phyloP scores from a whole-genome alignment of 495 filamentous ascomycete genomes.

The Penicillium parvum region DNA sequence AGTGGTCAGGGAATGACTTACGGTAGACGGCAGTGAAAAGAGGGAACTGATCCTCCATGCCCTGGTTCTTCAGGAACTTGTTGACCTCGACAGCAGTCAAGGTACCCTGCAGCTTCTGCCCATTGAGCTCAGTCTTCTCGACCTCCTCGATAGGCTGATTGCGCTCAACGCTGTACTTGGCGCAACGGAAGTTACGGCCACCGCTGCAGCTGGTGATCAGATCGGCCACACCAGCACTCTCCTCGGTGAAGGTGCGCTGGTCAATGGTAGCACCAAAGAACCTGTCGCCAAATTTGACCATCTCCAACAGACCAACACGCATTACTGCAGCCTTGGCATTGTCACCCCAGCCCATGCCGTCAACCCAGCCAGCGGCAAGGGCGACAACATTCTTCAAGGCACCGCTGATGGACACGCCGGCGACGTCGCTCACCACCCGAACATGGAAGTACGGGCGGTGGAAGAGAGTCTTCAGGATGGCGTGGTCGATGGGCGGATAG shows the following conservation, averaged over 20 bases:
- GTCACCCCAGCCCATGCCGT: slow-evolving; percentile 94
- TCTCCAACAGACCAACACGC: slow-evolving; percentile 90
- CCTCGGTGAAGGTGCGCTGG: slow-evolving; percentile 85
- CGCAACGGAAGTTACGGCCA: slow-evolving; percentile 90
- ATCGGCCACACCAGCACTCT: slow-evolving; percentile 94
- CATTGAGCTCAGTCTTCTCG: slow-evolving; percentile 86
- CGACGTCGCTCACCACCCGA: slow-evolving; percentile 84
- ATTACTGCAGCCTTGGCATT: slow-evolving; percentile 97
- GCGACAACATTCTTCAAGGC: slow-evolving; percentile 98
- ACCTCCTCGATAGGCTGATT: slow-evolving; percentile 78
- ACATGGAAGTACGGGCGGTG: slow-evolving; percentile 98
- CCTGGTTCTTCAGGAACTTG: slow-evolving; percentile 73
- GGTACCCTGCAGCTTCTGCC: slow-evolving; percentile 94
- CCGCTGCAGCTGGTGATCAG: slow-evolving; percentile 89
- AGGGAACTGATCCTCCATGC: slow-evolving; percentile 78
- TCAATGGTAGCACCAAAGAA: slow-evolving; percentile 83
- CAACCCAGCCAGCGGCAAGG: slow-evolving; percentile 89
- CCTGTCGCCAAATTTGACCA: slow-evolving; percentile 87
- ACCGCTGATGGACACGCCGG: slow-evolving; percentile 90
- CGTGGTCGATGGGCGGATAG: slow-evolving; percentile 79
- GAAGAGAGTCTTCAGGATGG: slow-evolving; percentile 76
- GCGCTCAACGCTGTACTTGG: slow-evolving; percentile 79
- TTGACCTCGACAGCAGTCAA: slow-evolving; percentile 88
- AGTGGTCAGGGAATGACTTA: slow-evolving; percentile 21
- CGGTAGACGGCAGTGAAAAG: slow-evolving; percentile 80